A percentile compares a stretch with the other conserved stretches of the same genome.
Evolutionary conservation across 2,329 filamentous ascomycete genomes (phyloP).

Genomic region (Tolypocladium paradoxum): DNA sequence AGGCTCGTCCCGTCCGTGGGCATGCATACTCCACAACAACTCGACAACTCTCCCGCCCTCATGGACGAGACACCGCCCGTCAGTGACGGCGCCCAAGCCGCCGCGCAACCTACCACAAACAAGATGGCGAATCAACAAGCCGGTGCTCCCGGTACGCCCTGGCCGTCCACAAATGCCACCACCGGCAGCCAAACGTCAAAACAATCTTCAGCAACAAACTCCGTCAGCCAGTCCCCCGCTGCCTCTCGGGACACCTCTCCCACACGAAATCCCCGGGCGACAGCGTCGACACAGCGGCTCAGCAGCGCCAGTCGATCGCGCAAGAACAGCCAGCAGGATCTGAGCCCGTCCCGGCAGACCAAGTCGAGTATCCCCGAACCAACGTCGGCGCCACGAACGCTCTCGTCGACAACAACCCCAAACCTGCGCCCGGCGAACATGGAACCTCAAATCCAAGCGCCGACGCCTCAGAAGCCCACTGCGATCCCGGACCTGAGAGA

Average conservation of each 20-base stretch:
- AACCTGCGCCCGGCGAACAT: constrained; percentile 49
- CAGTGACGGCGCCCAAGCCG: constrained; percentile 6
- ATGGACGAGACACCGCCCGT: constrained; percentile 24
- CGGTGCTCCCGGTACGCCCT: constrained; percentile 3
- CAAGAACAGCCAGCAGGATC: constrained; percentile 54
- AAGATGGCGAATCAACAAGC: constrained; percentile 8
- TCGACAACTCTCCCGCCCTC: constrained; percentile 14
- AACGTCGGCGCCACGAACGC: constrained; percentile 51
- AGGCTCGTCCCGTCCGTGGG: constrained; percentile 19
- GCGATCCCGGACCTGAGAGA: constrained; percentile 39
- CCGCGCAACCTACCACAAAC: constrained; percentile 8
- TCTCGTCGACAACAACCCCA: constrained; percentile 59
- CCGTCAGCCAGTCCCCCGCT: constrained; percentile 23
- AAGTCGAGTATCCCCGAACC: constrained; percentile 46
- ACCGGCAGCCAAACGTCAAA: constrained; percentile 20
- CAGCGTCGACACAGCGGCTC: constrained; percentile 23
- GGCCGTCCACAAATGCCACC: constrained; percentile 8
- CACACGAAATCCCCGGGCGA: constrained; percentile 25
- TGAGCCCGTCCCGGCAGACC: constrained; percentile 47
- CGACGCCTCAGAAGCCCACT: constrained; percentile 53
- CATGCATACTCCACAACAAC: constrained; percentile 20
- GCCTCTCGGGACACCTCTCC: constrained; percentile 38
- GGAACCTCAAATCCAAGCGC: constrained; percentile 51
- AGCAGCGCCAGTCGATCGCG: constrained; percentile 40
- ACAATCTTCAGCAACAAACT: constrained; percentile 25